phyloP scores from a whole-genome alignment of 768 basidiomycete genomes.

The Serendipita sp. region DNA sequence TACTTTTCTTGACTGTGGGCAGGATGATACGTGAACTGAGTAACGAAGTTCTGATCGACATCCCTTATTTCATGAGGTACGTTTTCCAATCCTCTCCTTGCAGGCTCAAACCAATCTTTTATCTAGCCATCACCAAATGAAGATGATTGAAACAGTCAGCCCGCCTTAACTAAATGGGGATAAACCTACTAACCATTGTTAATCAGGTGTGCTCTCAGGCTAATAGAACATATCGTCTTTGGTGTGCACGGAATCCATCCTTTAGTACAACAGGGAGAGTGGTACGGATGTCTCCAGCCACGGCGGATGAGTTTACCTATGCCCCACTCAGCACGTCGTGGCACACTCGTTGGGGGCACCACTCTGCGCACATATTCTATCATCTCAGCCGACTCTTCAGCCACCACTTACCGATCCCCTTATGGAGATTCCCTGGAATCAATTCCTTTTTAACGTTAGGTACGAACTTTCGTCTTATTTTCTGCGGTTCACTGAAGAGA shows the following conservation, averaged over 20 bases:
- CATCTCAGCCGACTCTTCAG: slow-evolving; percentile 26
- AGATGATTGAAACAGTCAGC: slow-evolving; percentile 27
- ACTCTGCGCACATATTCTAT: slow-evolving; percentile 24
- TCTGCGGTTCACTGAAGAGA: not conserved
- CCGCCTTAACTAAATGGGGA: not conserved
- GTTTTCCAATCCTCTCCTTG: not conserved
- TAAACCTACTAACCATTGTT: not conserved
- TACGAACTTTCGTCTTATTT: not conserved
- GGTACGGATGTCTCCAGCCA: slow-evolving; percentile 8
- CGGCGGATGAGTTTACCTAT: not conserved
- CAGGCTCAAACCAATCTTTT: not conserved
- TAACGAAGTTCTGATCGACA: slow-evolving; percentile 25
- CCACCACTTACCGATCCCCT: slow-evolving; percentile 14
- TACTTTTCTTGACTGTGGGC: not conserved
- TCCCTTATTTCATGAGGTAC: slow-evolving; percentile 27
- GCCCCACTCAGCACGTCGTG: slow-evolving; percentile 20
- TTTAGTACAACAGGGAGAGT: slow-evolving; percentile 23
- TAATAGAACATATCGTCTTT: slow-evolving; percentile 25
- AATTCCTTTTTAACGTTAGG: slow-evolving; percentile 21
- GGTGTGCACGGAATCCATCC: slow-evolving; percentile 26
- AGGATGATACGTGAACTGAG: slow-evolving; percentile 23
- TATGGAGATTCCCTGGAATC: slow-evolving; percentile 11
- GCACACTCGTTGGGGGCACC: slow-evolving; percentile 28
- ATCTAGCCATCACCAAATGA: slow-evolving; percentile 20
- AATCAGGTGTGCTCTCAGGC: slow-evolving; percentile 21